Percentiles rank a stretch among this genome's conserved stretches.
Evolutionary conservation across 1,284 basidiomycete species (phyloP).

Genomic region (Serendipita sp.): DNA sequence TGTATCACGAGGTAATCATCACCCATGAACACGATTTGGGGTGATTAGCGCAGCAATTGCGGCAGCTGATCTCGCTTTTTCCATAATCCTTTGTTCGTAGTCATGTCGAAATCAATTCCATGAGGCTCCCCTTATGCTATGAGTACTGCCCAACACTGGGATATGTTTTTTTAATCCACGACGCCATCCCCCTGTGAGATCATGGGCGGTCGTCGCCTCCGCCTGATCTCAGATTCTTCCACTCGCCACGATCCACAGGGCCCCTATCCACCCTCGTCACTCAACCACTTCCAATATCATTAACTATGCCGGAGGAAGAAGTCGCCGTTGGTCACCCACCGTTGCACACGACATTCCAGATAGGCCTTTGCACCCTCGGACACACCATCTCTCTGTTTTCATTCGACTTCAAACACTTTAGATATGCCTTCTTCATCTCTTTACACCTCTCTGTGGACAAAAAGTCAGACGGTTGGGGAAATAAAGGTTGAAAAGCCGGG

Average conservation of each 20-base stretch:
- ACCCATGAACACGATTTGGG: too few relatives aligned
- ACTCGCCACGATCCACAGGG: not conserved
- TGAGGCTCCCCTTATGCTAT: too few relatives aligned
- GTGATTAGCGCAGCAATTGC: too few relatives aligned
- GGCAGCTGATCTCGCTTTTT: too few relatives aligned
- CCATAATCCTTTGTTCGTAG: too few relatives aligned
- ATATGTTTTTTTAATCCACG: too few relatives aligned
- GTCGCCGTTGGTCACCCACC: not conserved
- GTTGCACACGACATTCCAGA: not conserved
- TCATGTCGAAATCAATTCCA: too few relatives aligned
- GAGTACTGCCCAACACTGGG: too few relatives aligned
- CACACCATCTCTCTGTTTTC: not conserved
- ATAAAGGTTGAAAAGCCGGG: not conserved
- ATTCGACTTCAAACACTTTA: not conserved
- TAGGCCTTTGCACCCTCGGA: not conserved
- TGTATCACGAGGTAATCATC: too few relatives aligned
- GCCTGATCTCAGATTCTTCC: not conserved
- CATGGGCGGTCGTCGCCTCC: not conserved
- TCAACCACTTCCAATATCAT: not conserved
- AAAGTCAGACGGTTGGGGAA: not conserved
- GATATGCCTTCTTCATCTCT: not conserved
- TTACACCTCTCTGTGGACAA: not conserved
- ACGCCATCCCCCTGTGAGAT: too few relatives aligned
- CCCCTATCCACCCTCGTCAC: not conserved
- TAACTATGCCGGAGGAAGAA: too few relatives aligned